A percentile compares a stretch with the other conserved stretches of the same genome.
Evolutionary conservation across 208 protist species (phyloP).

Genomic region (Phytomonas sp.): DNA sequence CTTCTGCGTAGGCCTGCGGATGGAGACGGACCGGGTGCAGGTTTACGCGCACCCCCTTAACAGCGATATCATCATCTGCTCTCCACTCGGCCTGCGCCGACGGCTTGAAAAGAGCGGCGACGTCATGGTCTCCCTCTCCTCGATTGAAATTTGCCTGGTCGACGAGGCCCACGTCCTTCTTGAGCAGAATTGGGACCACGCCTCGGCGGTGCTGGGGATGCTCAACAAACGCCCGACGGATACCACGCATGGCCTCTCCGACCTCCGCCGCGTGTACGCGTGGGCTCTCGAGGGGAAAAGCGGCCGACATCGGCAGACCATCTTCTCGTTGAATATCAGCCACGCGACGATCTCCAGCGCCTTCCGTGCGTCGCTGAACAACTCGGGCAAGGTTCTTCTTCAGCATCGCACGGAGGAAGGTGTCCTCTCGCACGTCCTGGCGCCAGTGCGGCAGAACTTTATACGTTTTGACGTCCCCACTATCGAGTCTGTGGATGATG

Average conservation of each 20-base stretch:
- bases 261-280: constrained; percentile 87
- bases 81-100: constrained; percentile 88
- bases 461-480: constrained; percentile 71
- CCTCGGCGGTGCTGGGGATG: constrained; percentile 51
- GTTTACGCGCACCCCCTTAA: constrained; percentile 89
- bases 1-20: constrained; percentile 90
- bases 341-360: constrained; percentile 86
- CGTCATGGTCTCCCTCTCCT: constrained; percentile 76
- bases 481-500: constrained; percentile 59
- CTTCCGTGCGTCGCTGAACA: constrained; percentile 71
- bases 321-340: constrained; percentile 71
- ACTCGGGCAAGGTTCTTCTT: constrained; percentile 60
- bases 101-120: constrained; percentile 74
- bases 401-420: constrained; percentile 43
- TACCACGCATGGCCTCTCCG: constrained; percentile 65
- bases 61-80: constrained; percentile 94
- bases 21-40: constrained; percentile 58
- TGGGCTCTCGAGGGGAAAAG: constrained; percentile 73
- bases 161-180: constrained; percentile 93
- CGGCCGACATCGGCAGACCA: constrained; percentile 89
- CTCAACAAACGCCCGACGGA: constrained; percentile 81
- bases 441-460: constrained; percentile 86
- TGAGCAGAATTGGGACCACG: constrained; percentile 97
- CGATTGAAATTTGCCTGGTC: constrained; percentile 91
- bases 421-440: constrained; percentile 46